Evolutionary conservation across 2,329 filamentous ascomycete genomes (phyloP).

Genomic region (Pseudopyrenochaeta lycopersici): DNA sequence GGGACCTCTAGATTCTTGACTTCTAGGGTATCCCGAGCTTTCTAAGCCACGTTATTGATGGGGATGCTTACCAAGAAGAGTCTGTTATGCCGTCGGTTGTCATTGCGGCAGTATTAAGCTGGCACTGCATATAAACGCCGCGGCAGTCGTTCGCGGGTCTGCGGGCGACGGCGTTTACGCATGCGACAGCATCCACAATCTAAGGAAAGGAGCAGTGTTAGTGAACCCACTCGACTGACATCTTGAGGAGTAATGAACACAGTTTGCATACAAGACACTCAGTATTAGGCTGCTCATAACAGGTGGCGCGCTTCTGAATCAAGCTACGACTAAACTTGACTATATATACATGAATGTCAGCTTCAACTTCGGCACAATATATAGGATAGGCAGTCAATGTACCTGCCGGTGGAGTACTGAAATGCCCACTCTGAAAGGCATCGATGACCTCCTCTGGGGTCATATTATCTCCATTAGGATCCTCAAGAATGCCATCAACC

Average conservation of each 20-base stretch:
- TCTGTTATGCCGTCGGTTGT: conserved; percentile 11
- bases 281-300: conserved; percentile 9
- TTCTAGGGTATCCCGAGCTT: background rate
- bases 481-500: conserved; percentile 19
- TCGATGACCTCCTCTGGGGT: conserved; percentile 18
- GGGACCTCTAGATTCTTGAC: background rate
- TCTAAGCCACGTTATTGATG: background rate
- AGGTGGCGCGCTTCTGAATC: conserved; percentile 15
- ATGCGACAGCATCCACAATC: conserved; percentile 20
- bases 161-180: conserved; percentile 18
- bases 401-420: conserved; percentile 16
- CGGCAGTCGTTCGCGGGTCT: conserved; percentile 9
- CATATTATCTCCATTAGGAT: conserved; percentile 20
- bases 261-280: conserved; percentile 13
- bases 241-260: conserved; percentile 1
- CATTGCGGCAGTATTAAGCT: conserved; percentile 11
- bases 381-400: conserved; percentile 1
- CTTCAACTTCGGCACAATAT: conserved; percentile 2
- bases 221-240: conserved; percentile 1
- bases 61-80: conserved; percentile 15
- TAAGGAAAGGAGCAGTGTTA: conserved; percentile 8
- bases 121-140: conserved; percentile 13
- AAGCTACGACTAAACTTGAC: conserved; percentile 15
- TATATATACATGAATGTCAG: conserved; percentile 9
- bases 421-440: conserved; percentile 15